Evolutionary conservation across 2,329 filamentous ascomycete species (phyloP), one percentile per base, ranked within the genome.

Genomic region (Pseudogymnoascus verrucosus): DNA sequence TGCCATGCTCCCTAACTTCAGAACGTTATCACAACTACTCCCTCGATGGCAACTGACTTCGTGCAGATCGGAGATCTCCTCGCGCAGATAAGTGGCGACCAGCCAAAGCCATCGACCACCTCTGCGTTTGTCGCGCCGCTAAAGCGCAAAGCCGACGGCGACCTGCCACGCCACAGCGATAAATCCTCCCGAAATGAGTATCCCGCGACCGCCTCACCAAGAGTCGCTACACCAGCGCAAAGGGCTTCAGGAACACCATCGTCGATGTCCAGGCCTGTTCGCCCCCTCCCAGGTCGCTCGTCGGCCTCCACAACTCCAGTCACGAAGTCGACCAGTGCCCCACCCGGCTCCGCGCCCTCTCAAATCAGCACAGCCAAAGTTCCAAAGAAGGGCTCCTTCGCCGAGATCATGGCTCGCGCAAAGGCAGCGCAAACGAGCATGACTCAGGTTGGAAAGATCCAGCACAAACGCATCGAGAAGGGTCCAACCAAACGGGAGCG

Each of bases 351-450:
- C 3, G 51, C 51, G 28, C 28, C 51, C n/a, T 31, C 51, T 34
- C 34, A 61, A 61, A 19, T 40, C 62, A 34, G 40, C 28, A 36
- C 60, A n/a, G 44, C 62, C 4, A 66, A 65, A 44, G 76, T 82
- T 1, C 86, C 85, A 1, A 91, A 91, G 74, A 90, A 89, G 71
- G 87, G 88, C 1, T 89, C 87, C 0, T 93, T 86, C 73, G 84
- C 86, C 39, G 89, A 91, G 70, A 88, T 91, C 65, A 81, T 93
- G 76, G 87, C 87, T 63, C 82, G 88, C 68, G 90, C 85, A 34
- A 86, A 89, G 70, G 84, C 84, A 65, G 87, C 84, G 11, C 84
- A 89, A 70, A 79, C 78, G 40, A 78, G 77, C 42, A 82, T 84
- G 77, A 82, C 79, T n/a, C 82, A 82, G 68, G 80, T 88, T 23